These are phyloP conservation scores for Elaeis guineensis DNA, from an alignment of 176 grass and related monocot species.

Conservation along the genomic window DNA sequence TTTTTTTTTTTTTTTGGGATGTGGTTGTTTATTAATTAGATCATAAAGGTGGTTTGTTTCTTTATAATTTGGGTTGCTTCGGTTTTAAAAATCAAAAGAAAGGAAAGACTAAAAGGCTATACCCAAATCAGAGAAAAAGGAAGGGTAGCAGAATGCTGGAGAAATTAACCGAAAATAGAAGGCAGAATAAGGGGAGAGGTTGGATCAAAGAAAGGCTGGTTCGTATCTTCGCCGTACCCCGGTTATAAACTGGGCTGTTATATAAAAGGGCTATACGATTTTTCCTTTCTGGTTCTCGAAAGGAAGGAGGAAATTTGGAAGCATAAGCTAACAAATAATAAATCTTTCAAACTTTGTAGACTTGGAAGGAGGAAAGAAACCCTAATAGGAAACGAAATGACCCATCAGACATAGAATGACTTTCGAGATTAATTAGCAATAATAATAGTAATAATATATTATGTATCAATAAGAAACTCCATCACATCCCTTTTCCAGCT, in stretches of 20 bases:
- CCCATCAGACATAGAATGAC: conserved; percentile 35
- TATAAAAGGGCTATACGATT: conserved; percentile 19
- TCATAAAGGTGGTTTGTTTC: too few relatives aligned
- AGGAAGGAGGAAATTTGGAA: conserved; percentile 25
- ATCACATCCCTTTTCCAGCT: too few relatives aligned
- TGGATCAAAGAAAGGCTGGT: not conserved
- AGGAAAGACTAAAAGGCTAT: not conserved
- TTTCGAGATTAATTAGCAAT: not conserved
- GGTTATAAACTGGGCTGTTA: conserved; percentile 19
- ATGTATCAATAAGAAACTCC: too few relatives aligned
- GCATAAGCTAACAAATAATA: conserved; percentile 15
- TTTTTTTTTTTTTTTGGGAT: conserved; percentile 7
- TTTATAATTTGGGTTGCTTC: too few relatives aligned
- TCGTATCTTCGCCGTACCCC: not conserved
- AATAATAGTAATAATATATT: too few relatives aligned
- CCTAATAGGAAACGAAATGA: conserved; percentile 36
- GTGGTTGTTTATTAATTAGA: too few relatives aligned
- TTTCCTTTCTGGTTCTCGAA: conserved; percentile 27
- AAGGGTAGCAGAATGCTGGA: conserved; percentile 14
- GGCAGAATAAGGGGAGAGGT: not conserved
- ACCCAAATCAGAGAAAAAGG: not conserved
- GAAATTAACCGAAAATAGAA: conserved; percentile 31
- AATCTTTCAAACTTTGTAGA: conserved; percentile 21
- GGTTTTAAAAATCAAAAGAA: not conserved
- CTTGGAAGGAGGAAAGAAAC: conserved; percentile 14